Evolutionary conservation across 2,329 filamentous ascomycete species (phyloP), one percentile per base, ranked within the genome.

Genomic region (Exophiala alcalophila): DNA sequence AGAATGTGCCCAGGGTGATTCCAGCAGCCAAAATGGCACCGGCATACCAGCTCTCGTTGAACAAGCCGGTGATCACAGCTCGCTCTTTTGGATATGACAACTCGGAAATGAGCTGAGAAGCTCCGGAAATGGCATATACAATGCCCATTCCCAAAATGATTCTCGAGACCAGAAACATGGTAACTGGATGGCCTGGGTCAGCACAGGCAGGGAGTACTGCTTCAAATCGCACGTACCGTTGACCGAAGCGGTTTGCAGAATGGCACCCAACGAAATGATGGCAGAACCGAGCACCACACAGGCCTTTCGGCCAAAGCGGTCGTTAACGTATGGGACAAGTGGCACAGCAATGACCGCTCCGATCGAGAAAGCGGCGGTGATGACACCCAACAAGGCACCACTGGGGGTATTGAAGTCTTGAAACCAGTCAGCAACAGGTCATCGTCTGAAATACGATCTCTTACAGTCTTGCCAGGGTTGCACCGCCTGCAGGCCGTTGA

Each of bases 41-140:
- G 29, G 70, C 70, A 40, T 73, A 75, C 69, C 70, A 75, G 40
- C 71, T 71, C 44, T 70, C 73, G 60, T 76, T 76, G 58, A 75
- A 76, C 60, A 76, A 67, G 6, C 67, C 67, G 7, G 69, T 72
- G 50, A 71, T 67, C 21, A 65, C 64, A 19, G 65, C 68, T 48
- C 71, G 65, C 52, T 74, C 69, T 48, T 71, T 68, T 32, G 71
- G 71, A 50, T 74, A 69, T 10, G 63, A 64, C 35, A 75, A 54
- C 56, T 74, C 71, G 6, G 66, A 61, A 27, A 70, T 61, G 28
- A 70, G 56, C 5, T 64, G 52, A 15, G 63, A 63, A 11, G 38
- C 46, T 31, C 41, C 47, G 20, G 33, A 36, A 12, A 47, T 43
- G 10, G 29, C 43, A 26, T 39, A 44, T 15, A 44, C 43, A 25